Conservation (phyloP, 2,329 filamentous ascomycete genomes). For the Scedosporium aurantiacum region DNA sequence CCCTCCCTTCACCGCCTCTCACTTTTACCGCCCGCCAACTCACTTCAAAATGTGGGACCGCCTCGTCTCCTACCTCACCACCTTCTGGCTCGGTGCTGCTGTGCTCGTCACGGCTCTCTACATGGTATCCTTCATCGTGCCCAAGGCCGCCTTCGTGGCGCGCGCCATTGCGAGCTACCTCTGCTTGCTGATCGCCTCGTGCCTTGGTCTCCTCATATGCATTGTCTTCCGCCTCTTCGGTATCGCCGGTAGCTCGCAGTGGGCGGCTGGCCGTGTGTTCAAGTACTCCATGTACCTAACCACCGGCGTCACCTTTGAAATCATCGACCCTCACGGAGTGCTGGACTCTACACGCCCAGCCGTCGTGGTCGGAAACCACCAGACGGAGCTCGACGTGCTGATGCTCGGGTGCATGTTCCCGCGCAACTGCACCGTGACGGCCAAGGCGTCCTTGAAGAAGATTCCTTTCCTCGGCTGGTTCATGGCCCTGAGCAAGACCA, state of each 20-base stretch:
- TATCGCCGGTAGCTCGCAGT: conserved; percentile 69
- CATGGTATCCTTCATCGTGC: conserved; percentile 46
- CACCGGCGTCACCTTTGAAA: conserved; percentile 67
- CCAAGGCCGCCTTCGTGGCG: conserved; percentile 55
- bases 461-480: conserved; percentile 90
- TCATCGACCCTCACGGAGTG: conserved; percentile 55
- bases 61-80: conserved; percentile 5
- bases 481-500: conserved; percentile 74
- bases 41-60: conserved; percentile 27
- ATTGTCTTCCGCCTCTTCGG: conserved; percentile 60
- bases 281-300: conserved; percentile 64
- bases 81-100: background rate
- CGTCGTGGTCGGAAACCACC: conserved; percentile 90
- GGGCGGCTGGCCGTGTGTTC: conserved; percentile 70
- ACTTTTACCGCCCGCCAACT: conserved; percentile 23
- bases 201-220: conserved; percentile 67
- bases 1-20: conserved; percentile 1
- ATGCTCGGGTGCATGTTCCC: conserved; percentile 87
- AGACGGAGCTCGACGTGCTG: conserved; percentile 89
- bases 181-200: conserved; percentile 46
- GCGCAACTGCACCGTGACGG: conserved; percentile 82
- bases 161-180: conserved; percentile 58
- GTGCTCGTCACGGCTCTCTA: conserved; percentile 24
- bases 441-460: conserved; percentile 72
- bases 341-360: conserved; percentile 62